Evolutionary conservation across 805 yeast genomes (phyloP).

Genomic region (Ogataea trehalophila): DNA sequence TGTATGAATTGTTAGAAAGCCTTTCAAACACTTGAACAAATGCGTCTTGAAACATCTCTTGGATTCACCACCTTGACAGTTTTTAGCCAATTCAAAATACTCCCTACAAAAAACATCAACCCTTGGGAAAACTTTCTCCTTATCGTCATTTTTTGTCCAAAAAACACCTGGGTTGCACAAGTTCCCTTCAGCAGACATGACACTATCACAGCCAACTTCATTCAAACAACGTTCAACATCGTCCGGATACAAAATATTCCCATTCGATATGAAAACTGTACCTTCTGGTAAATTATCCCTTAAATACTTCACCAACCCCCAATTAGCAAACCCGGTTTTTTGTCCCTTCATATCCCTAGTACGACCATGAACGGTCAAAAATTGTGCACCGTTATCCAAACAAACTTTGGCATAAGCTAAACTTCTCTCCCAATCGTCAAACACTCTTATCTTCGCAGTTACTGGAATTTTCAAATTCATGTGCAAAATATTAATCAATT

Average conservation of each 20-base stretch:
- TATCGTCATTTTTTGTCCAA: constrained; percentile 46
- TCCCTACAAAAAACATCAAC: constrained; percentile 81
- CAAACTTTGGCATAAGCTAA: constrained; percentile 86
- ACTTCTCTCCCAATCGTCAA: constrained; percentile 77
- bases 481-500: constrained; percentile 69
- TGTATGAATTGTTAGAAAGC: constrained; percentile 72
- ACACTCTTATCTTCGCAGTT: constrained; percentile 92
- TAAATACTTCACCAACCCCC: constrained; percentile 72
- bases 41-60: constrained; percentile 86
- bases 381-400: constrained; percentile 90
- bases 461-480: constrained; percentile 77
- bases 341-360: constrained; percentile 98
- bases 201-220: constrained; percentile 73
- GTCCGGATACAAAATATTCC: constrained; percentile 86
- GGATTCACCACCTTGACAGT: constrained; percentile 64
- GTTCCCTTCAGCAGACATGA: constrained; percentile 97
- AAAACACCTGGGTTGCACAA: constrained; percentile 91
- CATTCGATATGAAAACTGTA: constrained; percentile 90
- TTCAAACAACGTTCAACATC: constrained; percentile 70
- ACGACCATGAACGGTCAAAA: constrained; percentile 91
- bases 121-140: constrained; percentile 71
- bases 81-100: constrained; percentile 76
- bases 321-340: constrained; percentile 90
- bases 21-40: constrained; percentile 77
- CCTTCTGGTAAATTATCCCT: constrained; percentile 73